These are phyloP conservation scores for Skeletonema marinoi DNA, from an alignment of 108 stramenopile species.

Conservation along the genomic window DNA sequence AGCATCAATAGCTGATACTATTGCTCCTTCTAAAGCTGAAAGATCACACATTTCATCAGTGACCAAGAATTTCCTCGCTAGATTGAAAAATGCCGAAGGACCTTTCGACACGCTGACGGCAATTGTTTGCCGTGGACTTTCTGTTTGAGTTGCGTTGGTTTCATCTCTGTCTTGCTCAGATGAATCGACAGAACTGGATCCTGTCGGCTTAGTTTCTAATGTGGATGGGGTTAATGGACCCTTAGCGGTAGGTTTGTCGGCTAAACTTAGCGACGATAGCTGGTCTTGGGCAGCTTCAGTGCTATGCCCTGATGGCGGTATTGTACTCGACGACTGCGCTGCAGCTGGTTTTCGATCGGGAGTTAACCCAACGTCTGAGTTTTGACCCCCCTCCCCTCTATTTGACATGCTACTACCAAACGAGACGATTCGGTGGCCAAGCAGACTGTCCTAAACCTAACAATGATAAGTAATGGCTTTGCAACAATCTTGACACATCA, in stretches of 20 bases:
- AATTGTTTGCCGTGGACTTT: slow-evolving; percentile 68
- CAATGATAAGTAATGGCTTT: neutral
- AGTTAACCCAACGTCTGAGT: slow-evolving; percentile 1
- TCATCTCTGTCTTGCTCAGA: slow-evolving; percentile 29
- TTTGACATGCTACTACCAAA: slow-evolving; percentile 18
- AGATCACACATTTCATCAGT: slow-evolving; percentile 82
- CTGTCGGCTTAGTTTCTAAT: slow-evolving; percentile 30
- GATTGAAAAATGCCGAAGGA: slow-evolving; percentile 83
- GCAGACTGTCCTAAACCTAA: neutral
- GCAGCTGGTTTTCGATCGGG: slow-evolving; percentile 12
- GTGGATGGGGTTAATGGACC: slow-evolving; percentile 15
- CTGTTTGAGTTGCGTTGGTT: neutral
- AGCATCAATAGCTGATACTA: slow-evolving; percentile 85
- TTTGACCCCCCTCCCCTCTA: slow-evolving; percentile 27
- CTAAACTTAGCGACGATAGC: slow-evolving; percentile 16
- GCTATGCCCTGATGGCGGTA: neutral
- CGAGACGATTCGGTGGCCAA: neutral
- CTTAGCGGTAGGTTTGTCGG: neutral
- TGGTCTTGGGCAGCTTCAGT: neutral
- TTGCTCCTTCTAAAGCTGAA: slow-evolving; percentile 85
- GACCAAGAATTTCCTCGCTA: slow-evolving; percentile 82
- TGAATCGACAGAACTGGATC: slow-evolving; percentile 23
- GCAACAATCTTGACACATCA: slow-evolving; percentile 6
- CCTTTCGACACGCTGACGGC: slow-evolving; percentile 87
- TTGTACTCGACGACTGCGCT: slow-evolving; percentile 8